phyloP scores from a whole-genome alignment of 192 early-diverging fungal genomes.

The Coemansia asiatica region DNA sequence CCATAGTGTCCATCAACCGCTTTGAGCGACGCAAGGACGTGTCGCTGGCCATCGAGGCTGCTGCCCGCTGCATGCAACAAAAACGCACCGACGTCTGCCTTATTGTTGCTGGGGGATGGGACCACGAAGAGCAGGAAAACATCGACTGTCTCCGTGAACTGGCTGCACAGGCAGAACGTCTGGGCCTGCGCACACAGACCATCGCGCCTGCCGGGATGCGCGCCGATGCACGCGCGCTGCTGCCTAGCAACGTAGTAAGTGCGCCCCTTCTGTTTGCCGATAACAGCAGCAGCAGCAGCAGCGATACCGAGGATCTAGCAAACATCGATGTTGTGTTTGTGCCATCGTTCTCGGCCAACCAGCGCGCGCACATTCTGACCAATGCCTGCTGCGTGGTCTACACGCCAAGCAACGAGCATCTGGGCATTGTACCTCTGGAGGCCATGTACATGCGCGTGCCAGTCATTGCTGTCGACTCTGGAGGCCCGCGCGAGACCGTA shows the following conservation, averaged over 20 bases:
- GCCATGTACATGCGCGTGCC: slow-evolving; percentile 89
- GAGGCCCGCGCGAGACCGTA: slow-evolving; percentile 84
- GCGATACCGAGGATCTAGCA: slow-evolving; percentile 17
- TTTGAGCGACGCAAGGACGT: slow-evolving; percentile 96
- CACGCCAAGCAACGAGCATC: slow-evolving; percentile 92
- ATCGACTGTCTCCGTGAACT: slow-evolving; percentile 78
- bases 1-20: slow-evolving; percentile 85
- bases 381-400: slow-evolving; percentile 71
- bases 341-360: slow-evolving; percentile 81
- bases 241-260: slow-evolving; percentile 12
- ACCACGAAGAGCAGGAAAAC: slow-evolving; percentile 81
- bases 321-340: slow-evolving; percentile 77
- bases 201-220: slow-evolving; percentile 20
- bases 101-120: slow-evolving; percentile 89
- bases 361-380: slow-evolving; percentile 72
- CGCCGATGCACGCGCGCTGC: slow-evolving; percentile 13
- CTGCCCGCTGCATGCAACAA: slow-evolving; percentile 46
- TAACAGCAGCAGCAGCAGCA: background rate
- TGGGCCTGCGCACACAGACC: slow-evolving; percentile 42
- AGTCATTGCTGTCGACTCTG: slow-evolving; percentile 83
- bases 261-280: slow-evolving; percentile 12
- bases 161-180: slow-evolving; percentile 52
- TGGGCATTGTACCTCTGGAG: slow-evolving; percentile 96
- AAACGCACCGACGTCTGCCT: slow-evolving; percentile 36
- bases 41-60: slow-evolving; percentile 73